Conservation (phyloP, 208 protist species). For the Vickermania spadyakhi region DNA sequence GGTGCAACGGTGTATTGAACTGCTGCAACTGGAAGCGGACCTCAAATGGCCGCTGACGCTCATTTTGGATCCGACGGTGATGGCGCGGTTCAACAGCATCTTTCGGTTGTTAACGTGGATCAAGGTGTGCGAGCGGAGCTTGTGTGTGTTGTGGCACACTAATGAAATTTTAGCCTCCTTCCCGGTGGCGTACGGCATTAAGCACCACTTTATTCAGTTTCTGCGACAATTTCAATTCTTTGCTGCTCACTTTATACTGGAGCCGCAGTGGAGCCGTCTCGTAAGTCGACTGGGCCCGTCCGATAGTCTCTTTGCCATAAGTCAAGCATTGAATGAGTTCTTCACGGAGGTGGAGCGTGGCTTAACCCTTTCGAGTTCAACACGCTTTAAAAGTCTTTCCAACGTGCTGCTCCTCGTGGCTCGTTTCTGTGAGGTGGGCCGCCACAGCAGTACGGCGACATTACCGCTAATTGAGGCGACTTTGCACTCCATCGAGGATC, state of each 20-base stretch:
- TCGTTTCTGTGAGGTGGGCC: constrained; percentile 73
- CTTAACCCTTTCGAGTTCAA: constrained; percentile 56
- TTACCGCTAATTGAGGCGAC: constrained; percentile 42
- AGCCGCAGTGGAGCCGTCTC: constrained; percentile 72
- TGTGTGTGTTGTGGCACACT: constrained; percentile 45
- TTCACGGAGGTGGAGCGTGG: constrained; percentile 62
- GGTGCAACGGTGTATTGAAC: constrained; percentile 42
- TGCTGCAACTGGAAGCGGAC: constrained; percentile 77
- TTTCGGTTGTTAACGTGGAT: constrained; percentile 77
- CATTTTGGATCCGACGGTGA: constrained; percentile 44
- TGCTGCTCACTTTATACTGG: constrained; percentile 79
- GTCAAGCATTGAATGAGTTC: constrained; percentile 58
- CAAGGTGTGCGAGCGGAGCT: constrained; percentile 68
- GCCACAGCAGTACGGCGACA: constrained; percentile 38
- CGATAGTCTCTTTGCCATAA: constrained; percentile 63
- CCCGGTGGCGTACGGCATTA: constrained; percentile 61
- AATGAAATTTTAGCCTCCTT: constrained; percentile 36
- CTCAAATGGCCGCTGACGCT: constrained; percentile 80
- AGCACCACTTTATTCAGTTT: constrained; percentile 82
- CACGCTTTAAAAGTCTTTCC: constrained; percentile 63
- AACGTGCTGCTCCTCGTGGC: constrained; percentile 53
- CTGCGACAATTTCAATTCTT: constrained; percentile 86
- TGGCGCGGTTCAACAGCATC: constrained; percentile 60
- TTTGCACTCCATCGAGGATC: constrained; percentile 49
- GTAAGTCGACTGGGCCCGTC: constrained; percentile 48